Base-by-base conservation (phyloP, 108 stramenopile genomes). In the Cyclotella choctawhatcheeana region DNA sequence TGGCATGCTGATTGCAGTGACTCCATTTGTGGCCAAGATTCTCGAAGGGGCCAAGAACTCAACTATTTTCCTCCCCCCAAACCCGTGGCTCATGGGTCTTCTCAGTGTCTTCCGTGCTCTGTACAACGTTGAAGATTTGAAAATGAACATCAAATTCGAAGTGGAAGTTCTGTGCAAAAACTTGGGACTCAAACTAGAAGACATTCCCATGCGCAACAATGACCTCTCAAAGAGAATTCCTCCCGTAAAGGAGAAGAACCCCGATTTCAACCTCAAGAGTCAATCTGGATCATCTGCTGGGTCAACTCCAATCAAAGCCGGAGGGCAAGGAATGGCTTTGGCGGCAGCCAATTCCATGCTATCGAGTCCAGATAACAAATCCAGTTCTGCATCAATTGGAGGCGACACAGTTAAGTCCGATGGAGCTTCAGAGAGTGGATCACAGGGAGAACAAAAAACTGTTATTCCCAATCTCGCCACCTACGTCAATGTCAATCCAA, bases 141-240 rank as follows among this genome's bases (percentile, higher is more conserved):
- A 99, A 82, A 97, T 99, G 93, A 99, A 99, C 76, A 97, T 99
- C 85, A 98, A 98, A 75, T 99, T 99, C 66, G 99, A 98, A 77
- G 93, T 99, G 33, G 97, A 98, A 81, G 97, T 99, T 37, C 82
- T 99, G 12, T 99, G 97, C 87, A 99, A 98, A 85, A 96, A 97
- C 76, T 79, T 99, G 32, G 90, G 91, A 50, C 79, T 98, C 1
- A 94, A 87, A 50, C 67, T 99, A 24, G 94, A 93, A 47, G 98
- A 97, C 33, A 94, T 99, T 45, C 95, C 96, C 14, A 83, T 86
- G 53, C 84, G 85, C 17, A 77, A 79, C 33, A 67, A 68, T 31
- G 91, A 91, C 50, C 76, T 96, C n/a, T 73, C 81, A 6, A 86
- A 77, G 56, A 70, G 96, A 34, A 73, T 93, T 25, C 77, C 89